Evolutionary conservation across 352 stramenopile genomes (phyloP), one percentile per base, ranked within the genome.

Genomic region (Pythium angustatum): DNA sequence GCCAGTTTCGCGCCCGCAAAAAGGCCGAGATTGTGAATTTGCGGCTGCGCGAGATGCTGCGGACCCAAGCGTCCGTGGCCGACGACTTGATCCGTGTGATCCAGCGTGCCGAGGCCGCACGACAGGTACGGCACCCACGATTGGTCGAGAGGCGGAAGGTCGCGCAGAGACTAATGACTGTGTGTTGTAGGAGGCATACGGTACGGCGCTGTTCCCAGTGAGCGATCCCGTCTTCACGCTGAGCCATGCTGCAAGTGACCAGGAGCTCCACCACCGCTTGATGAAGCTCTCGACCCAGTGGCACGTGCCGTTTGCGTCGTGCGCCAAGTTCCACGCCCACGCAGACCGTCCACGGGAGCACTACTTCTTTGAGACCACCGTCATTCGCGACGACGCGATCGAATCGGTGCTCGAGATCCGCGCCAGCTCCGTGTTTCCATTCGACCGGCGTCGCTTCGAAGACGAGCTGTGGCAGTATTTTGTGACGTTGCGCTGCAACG

Each of bases 381-480:
- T 53, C 5, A 22, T 61, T 8, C 28, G 41, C 21, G 40, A 61
- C 40, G 40, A 61, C 26, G 40, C 3, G 6, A 1, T 22, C n/a
- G 54, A 41, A 10, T 51, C 27, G 40, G 12, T 52, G 3, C 10
- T 61, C 9, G 54, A 61, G 14, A 43, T 61, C 22, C 41, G 30
- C 9, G 54, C 30, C 11, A 43, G 40, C 27, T 34, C 27, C 9
- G 54, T 52, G 10, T 48, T 33, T 19, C 54, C 54, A 11, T 17
- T 51, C 5, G 27, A 24, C 6, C n/a, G 27, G 9, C 8, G n/a
- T n/a, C 17, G 8, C 3, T 21, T 61, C 5, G 38, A 52, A 22
- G n/a, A 43, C 15, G 40, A 53, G 28, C 19, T 61, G 26, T 61
- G 54, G 54, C 5, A 52, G 26, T 44, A 51, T n/a, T 61, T 61